phyloP scores from a whole-genome alignment of 495 filamentous ascomycete genomes.

The Collariella sp. region DNA sequence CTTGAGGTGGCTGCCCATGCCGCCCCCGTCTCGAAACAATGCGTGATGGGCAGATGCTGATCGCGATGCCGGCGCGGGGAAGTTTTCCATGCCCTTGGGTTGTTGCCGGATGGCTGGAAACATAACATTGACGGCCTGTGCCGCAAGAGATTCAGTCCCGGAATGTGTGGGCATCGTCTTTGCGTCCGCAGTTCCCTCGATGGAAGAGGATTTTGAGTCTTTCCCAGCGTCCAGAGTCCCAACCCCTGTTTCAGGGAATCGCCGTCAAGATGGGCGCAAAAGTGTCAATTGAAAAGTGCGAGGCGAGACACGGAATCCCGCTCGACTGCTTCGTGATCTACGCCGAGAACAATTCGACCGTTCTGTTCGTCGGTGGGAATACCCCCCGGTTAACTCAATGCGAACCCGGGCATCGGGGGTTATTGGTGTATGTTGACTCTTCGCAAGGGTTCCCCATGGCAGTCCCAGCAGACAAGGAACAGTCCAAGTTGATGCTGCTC shows the following conservation, averaged over 20 bases:
- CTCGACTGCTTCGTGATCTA: conserved; percentile 7
- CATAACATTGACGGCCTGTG: background rate
- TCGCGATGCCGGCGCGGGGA: background rate
- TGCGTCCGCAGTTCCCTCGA: no score
- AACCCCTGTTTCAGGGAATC: background rate
- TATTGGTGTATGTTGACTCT: conserved; percentile 14
- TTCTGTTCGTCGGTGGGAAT: background rate
- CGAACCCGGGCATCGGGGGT: conserved; percentile 21
- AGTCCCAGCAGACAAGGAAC: conserved; percentile 13
- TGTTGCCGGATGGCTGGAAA: background rate
- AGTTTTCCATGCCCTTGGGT: background rate
- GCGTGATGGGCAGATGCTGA: background rate
- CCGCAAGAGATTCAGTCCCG: background rate
- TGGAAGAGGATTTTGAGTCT: no score
- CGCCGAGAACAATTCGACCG: background rate
- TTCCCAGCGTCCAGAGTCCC: background rate
- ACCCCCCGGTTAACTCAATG: background rate
- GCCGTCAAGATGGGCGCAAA: conserved; percentile 13
- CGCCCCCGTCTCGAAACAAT: background rate
- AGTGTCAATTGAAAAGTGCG: conserved; percentile 6
- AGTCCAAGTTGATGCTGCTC: conserved; percentile 22
- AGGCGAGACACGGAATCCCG: background rate
- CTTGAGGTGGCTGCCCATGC: background rate
- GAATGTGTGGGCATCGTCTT: no score
- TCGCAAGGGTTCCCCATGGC: conserved; percentile 22